phyloP scores from a whole-genome alignment of 495 filamentous ascomycete species.

The Aspergillus affinis region DNA sequence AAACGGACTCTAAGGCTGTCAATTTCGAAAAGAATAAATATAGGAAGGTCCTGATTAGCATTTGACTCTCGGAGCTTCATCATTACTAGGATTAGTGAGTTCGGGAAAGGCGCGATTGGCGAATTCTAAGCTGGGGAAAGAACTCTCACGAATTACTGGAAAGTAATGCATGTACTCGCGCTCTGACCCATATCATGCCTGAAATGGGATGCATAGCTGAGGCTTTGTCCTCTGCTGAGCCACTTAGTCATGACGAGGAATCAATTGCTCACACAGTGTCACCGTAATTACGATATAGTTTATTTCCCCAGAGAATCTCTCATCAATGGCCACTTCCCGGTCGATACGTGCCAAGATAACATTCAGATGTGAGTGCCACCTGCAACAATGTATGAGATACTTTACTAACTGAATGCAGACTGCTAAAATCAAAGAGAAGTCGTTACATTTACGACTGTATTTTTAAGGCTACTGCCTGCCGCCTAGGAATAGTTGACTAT shows the following conservation, averaged over 20 bases:
- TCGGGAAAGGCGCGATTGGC: constrained; percentile 19
- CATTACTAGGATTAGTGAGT: constrained; percentile 19
- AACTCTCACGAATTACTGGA: constrained; percentile 7
- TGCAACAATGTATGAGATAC: constrained; percentile 12
- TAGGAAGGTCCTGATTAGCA: constrained; percentile 14
- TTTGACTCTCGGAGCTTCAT: constrained; percentile 16
- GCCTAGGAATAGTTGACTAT: constrained; percentile 14
- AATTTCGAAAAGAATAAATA: constrained; percentile 17
- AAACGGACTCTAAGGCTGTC: constrained; percentile 1
- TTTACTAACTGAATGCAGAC: constrained; percentile 18
- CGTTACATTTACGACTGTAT: constrained; percentile 19
- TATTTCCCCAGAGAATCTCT: constrained; percentile 24
- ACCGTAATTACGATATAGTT: constrained; percentile 20
- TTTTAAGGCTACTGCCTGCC: constrained; percentile 4
- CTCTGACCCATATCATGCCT: constrained; percentile 18
- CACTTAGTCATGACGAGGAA: too few relatives aligned
- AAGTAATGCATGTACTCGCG: constrained; percentile 15
- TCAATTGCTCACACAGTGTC: constrained; percentile 18
- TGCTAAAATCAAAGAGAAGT: constrained; percentile 21
- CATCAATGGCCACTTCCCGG: constrained; percentile 18
- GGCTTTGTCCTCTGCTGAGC: constrained; percentile 19
- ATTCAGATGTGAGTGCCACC: constrained; percentile 15
- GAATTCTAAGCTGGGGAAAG: constrained; percentile 17
- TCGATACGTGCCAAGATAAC: constrained; percentile 13
- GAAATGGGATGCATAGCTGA: constrained; percentile 18